A percentile compares a stretch with the other conserved stretches of the same genome.
Evolutionary conservation across 2,329 filamentous ascomycete genomes (phyloP).

Genomic region (Colletotrichum graminicola): DNA sequence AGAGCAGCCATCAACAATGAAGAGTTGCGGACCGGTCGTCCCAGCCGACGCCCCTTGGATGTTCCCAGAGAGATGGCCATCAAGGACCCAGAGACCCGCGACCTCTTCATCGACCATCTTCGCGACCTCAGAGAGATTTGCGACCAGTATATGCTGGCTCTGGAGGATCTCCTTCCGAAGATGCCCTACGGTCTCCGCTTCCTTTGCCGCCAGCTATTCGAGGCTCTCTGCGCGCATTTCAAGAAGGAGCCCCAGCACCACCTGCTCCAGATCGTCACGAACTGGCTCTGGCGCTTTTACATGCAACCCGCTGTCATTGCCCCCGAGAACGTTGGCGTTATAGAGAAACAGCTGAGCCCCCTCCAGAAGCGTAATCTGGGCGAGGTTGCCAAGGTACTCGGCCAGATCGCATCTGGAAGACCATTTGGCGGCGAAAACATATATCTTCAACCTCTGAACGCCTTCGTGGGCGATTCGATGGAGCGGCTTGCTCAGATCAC

Average conservation of each 20-base stretch:
- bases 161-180: constrained; percentile 86
- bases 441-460: constrained; percentile 94
- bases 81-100: constrained; percentile 90
- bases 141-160: constrained; percentile 84
- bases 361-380: constrained; percentile 92
- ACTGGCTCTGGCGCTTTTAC: constrained; percentile 96
- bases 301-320: constrained; percentile 89
- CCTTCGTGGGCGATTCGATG: constrained; percentile 87
- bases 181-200: constrained; percentile 96
- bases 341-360: constrained; percentile 89
- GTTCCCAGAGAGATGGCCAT: constrained; percentile 95
- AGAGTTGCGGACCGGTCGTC: constrained; percentile 89
- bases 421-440: constrained; percentile 95
- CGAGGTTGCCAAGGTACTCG: constrained; percentile 91
- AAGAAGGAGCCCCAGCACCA: constrained; percentile 81
- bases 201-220: constrained; percentile 86
- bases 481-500: constrained; percentile 83
- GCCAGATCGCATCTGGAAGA: constrained; percentile 88
- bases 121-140: constrained; percentile 95
- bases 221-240: constrained; percentile 82
- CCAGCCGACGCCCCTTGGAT: constrained; percentile 84
- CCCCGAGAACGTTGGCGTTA: constrained; percentile 92
- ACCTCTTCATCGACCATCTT: constrained; percentile 93
- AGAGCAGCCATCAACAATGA: constrained; percentile 96
- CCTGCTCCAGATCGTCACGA: constrained; percentile 84